phyloP scores from a whole-genome alignment of 805 yeast species.

The Candida nanaspora region DNA sequence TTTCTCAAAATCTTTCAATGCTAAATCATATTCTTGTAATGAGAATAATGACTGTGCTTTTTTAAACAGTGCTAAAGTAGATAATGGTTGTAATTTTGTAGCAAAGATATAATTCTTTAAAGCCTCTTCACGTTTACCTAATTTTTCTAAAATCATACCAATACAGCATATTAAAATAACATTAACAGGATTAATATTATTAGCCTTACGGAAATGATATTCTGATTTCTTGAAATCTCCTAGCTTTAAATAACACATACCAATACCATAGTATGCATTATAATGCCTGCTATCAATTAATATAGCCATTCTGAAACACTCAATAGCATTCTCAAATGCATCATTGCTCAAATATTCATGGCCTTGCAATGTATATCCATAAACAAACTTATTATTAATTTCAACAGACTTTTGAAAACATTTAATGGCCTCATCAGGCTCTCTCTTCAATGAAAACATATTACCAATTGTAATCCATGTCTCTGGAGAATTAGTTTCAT shows the following conservation, averaged over 20 bases:
- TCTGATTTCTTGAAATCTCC: conserved; percentile 84
- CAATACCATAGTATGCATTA: conserved; percentile 93
- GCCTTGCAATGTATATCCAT: conserved; percentile 89
- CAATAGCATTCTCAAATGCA: conserved; percentile 83
- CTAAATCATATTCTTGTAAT: conserved; percentile 63
- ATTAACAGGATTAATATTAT: conserved; percentile 83
- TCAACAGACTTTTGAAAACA: conserved; percentile 77
- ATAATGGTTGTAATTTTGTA: conserved; percentile 72
- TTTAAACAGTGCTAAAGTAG: conserved; percentile 82
- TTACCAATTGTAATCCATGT: conserved; percentile 94
- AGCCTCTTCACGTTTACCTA: conserved; percentile 64
- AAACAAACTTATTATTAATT: conserved; percentile 56
- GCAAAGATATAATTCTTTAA: conserved; percentile 79
- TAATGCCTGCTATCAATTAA: conserved; percentile 76
- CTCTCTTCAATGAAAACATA: conserved; percentile 72
- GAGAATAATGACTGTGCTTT: conserved; percentile 76
- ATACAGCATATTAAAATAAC: conserved; percentile 86
- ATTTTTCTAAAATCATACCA: conserved; percentile 85
- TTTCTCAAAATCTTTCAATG: conserved; percentile 67
- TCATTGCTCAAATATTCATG: conserved; percentile 87
- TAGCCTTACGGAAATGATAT: conserved; percentile 79
- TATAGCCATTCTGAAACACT: conserved; percentile 73
- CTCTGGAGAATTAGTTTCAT: conserved; percentile 58
- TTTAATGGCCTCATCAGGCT: conserved; percentile 82
- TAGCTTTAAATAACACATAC: conserved; percentile 82